phyloP scores from a whole-genome alignment of 225 moss, liverwort and hornwort species.

The Straminergon stramineum region DNA sequence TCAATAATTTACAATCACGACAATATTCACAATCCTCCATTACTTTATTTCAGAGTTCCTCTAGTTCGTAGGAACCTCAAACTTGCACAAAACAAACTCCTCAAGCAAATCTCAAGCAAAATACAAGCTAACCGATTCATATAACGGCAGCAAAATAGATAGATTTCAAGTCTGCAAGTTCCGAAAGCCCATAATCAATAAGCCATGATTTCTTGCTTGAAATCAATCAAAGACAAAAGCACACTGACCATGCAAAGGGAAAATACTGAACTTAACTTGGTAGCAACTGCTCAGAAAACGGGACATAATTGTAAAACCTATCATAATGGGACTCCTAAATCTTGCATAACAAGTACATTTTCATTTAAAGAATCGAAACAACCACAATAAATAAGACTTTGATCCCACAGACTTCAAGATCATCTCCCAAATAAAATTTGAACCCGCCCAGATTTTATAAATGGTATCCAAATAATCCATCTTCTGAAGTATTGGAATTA shows the following conservation, averaged over 20 bases:
- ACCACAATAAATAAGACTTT: not conserved
- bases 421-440: not conserved
- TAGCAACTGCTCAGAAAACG: accelerated
- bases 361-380: not conserved
- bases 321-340: not conserved
- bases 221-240: not conserved
- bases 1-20: not conserved
- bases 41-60: not conserved
- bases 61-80: not conserved
- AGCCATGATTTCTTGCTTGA: not conserved
- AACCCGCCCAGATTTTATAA: not conserved
- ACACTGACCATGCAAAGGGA: not conserved
- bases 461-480: not conserved
- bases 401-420: not conserved
- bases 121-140: not conserved
- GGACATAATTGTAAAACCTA: not conserved
- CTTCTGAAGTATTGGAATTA: not conserved
- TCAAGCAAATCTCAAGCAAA: not conserved
- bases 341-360: not conserved
- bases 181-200: not conserved
- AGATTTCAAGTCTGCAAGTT: not conserved
- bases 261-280: not conserved
- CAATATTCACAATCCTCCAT: not conserved
- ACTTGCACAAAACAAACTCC: not conserved
- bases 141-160: not conserved